These are phyloP conservation scores for Fusarium globosum DNA, from an alignment of 2,329 filamentous ascomycete species.

Conservation along the genomic window DNA sequence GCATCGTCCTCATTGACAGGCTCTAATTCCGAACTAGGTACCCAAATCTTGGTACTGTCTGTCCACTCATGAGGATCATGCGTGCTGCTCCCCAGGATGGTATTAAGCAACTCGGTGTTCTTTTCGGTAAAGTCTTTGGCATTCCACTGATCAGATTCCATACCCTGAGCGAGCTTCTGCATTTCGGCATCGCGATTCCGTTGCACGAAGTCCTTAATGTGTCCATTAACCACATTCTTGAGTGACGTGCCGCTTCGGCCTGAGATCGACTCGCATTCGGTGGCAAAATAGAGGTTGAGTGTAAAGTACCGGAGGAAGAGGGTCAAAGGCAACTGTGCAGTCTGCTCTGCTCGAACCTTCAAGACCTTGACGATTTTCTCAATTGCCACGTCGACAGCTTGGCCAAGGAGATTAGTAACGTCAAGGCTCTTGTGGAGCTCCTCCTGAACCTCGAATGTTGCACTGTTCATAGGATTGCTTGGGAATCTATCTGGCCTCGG, in stretches of 20 bases:
- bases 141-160: slow-evolving; percentile 85
- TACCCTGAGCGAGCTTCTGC: slow-evolving; percentile 77
- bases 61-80: slow-evolving; percentile 76
- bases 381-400: slow-evolving; percentile 83
- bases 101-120: slow-evolving; percentile 68
- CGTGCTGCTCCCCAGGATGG: slow-evolving; percentile 76
- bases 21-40: slow-evolving; percentile 56
- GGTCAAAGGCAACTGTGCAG: slow-evolving; percentile 72
- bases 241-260: slow-evolving; percentile 79
- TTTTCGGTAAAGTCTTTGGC: slow-evolving; percentile 78
- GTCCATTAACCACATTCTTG: slow-evolving; percentile 82
- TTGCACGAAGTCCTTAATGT: slow-evolving; percentile 84
- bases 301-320: slow-evolving; percentile 85
- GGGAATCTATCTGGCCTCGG: slow-evolving; percentile 54
- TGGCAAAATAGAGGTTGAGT: slow-evolving; percentile 83
- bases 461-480: slow-evolving; percentile 33
- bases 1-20: slow-evolving; percentile 48
- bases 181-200: slow-evolving; percentile 77
- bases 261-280: slow-evolving; percentile 87
- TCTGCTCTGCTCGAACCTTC: slow-evolving; percentile 81
- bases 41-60: slow-evolving; percentile 69
- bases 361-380: slow-evolving; percentile 81
- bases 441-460: slow-evolving; percentile 70
- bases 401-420: slow-evolving; percentile 79
- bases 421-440: slow-evolving; percentile 82